These are phyloP conservation scores for Trebouxia gelatinosa DNA, from an alignment of 163 green algal species.

Conservation along the genomic window DNA sequence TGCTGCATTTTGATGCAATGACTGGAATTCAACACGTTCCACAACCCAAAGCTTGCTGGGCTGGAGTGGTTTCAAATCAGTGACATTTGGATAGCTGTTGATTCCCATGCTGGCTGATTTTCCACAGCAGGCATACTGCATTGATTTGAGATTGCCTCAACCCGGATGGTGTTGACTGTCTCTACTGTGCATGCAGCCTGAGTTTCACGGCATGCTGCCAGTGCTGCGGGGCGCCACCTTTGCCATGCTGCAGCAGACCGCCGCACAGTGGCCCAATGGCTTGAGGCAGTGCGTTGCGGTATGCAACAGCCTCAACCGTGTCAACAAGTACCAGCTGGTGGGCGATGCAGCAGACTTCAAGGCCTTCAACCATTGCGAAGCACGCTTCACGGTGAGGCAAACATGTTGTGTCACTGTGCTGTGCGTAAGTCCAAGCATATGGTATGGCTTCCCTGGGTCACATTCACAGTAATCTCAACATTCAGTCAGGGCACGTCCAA, in stretches of 20 bases:
- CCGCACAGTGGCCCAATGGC: background rate
- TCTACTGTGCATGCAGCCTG: no score
- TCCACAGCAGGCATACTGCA: no score
- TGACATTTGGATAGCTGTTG: no score
- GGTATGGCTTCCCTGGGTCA: no score
- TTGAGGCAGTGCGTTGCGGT: background rate
- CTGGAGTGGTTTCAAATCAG: background rate
- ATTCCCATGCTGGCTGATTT: background rate
- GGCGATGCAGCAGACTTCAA: background rate
- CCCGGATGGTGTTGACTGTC: no score
- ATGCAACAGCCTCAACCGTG: conserved; percentile 1
- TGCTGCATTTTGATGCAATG: background rate
- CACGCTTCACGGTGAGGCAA: background rate
- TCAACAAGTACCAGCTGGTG: background rate
- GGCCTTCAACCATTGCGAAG: background rate
- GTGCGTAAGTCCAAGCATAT: no score
- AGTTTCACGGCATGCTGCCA: background rate
- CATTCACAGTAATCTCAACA: no score
- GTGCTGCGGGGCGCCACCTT: background rate
- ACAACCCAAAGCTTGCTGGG: background rate
- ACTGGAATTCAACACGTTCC: background rate
- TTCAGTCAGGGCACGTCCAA: no score
- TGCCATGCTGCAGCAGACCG: background rate
- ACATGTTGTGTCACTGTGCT: no score
- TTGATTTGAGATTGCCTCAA: background rate